Conservation (phyloP, 1,139 yeast species). For the Saccharomyces hybrid region DNA sequence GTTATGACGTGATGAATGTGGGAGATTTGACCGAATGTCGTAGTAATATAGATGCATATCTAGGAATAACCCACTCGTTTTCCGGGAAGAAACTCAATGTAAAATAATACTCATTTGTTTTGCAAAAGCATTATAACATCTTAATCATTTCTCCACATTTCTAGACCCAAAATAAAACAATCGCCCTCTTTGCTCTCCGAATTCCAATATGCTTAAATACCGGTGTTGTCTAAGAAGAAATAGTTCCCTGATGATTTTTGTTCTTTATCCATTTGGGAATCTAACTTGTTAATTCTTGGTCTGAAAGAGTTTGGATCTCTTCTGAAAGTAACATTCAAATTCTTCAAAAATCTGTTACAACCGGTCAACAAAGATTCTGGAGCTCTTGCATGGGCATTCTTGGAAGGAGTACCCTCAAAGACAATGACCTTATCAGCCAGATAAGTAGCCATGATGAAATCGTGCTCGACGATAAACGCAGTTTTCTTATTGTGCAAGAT, state of each 20-base stretch:
- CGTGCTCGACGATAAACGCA: constrained; percentile 97
- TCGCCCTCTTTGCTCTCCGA: background rate
- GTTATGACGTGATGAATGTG: background rate
- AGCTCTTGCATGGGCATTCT: constrained; percentile 69
- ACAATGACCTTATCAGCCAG: constrained; percentile 98
- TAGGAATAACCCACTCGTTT: background rate
- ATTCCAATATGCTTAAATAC: constrained; percentile 25
- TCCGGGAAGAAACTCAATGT: background rate
- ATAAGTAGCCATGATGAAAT: constrained; percentile 98
- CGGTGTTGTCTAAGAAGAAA: constrained; percentile 77
- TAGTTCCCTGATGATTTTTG: constrained; percentile 87
- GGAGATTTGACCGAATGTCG: background rate
- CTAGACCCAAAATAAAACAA: background rate
- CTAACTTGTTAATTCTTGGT: constrained; percentile 96
- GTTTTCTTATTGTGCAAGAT: constrained; percentile 95
- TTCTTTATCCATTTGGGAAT: constrained; percentile 97
- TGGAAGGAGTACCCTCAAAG: constrained; percentile 90
- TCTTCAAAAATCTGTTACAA: constrained; percentile 93
- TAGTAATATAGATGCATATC: background rate
- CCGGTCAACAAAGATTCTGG: constrained; percentile 95
- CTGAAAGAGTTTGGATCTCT: constrained; percentile 97
- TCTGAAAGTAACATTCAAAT: constrained; percentile 95
- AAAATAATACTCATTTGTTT: background rate
- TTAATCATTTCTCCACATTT: background rate
- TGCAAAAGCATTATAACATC: background rate